A percentile compares a stretch with the other conserved stretches of the same genome.
Conservation (phyloP, 2,329 filamentous ascomycete genomes). For the Westerdykella sp. region DNA sequence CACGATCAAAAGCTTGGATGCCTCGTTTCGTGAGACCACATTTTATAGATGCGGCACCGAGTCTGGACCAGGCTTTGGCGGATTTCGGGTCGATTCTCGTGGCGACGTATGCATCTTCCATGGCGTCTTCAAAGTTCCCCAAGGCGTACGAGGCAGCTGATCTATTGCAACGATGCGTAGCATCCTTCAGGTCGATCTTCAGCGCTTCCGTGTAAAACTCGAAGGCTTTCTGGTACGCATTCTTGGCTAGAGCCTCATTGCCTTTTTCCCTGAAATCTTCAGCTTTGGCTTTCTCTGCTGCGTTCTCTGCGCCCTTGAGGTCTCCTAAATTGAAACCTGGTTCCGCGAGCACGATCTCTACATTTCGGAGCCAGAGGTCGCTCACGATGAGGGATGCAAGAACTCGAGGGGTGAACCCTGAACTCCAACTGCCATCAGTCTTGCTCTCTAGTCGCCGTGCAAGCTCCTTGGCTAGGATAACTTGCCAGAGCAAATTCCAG, state of each 20-base stretch:
- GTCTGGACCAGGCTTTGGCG: background rate
- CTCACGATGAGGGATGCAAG: constrained; percentile 17
- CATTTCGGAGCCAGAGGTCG: constrained; percentile 64
- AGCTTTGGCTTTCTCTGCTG: background rate
- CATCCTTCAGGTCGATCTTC: background rate
- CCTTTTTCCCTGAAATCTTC: background rate
- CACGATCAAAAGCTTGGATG: background rate
- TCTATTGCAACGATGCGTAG: background rate
- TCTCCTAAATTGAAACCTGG: background rate
- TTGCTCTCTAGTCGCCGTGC: constrained; percentile 2
- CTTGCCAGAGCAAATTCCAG: background rate
- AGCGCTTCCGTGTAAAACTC: background rate
- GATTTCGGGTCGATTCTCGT: background rate
- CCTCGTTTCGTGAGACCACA: background rate
- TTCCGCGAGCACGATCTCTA: constrained; percentile 33
- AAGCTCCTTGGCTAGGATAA: background rate
- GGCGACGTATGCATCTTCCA: background rate
- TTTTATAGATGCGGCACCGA: background rate
- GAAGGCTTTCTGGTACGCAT: background rate
- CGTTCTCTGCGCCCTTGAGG: background rate
- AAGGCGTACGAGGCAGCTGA: background rate
- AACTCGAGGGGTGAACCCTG: constrained; percentile 38
- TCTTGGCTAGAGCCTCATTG: background rate
- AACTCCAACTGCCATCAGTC: constrained; percentile 30
- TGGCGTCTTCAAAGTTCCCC: background rate